Evolutionary conservation across 768 basidiomycete species (phyloP).

Genomic region (Cystoderma amianthinum): DNA sequence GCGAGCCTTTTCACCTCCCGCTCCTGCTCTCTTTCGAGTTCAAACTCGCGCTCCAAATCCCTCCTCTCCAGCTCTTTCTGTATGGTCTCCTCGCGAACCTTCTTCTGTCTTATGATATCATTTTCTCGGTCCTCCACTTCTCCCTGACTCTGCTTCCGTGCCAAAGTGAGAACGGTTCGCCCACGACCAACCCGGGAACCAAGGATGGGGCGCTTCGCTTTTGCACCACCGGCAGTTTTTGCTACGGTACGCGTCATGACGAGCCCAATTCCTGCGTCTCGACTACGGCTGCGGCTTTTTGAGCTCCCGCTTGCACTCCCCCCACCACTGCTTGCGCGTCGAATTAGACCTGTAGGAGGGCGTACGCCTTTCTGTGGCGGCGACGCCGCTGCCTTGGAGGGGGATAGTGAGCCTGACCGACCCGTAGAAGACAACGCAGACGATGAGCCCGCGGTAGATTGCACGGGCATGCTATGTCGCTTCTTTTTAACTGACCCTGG

Average conservation of each 20-base stretch:
- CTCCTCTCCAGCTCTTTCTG: conserved; percentile 6
- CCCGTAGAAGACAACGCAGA: neutral
- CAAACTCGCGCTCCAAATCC: conserved; percentile 7
- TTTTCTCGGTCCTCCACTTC: conserved; percentile 5
- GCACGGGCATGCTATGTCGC: conserved; percentile 1
- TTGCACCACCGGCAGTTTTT: neutral
- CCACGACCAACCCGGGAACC: neutral
- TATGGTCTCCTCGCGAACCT: conserved; percentile 2
- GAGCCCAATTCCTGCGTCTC: conserved; percentile 3
- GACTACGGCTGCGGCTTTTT: conserved; percentile 5
- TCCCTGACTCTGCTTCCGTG: neutral
- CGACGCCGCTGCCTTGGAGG: neutral
- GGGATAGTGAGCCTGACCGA: neutral
- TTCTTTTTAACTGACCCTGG: conserved; percentile 9
- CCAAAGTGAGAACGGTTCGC: neutral
- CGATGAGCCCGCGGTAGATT: neutral
- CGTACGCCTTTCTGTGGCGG: neutral
- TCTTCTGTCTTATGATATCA: conserved; percentile 4
- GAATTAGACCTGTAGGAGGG: neutral
- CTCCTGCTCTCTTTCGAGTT: conserved; percentile 6
- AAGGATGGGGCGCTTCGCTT: neutral
- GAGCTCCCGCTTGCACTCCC: conserved; percentile 3
- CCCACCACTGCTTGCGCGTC: conserved; percentile 7
- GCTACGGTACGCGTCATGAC: conserved; percentile 1
- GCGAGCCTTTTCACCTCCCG: conserved; percentile 10